Base-by-base conservation (phyloP, 2,329 filamentous ascomycete species). In the Thielaviopsis populi region DNA sequence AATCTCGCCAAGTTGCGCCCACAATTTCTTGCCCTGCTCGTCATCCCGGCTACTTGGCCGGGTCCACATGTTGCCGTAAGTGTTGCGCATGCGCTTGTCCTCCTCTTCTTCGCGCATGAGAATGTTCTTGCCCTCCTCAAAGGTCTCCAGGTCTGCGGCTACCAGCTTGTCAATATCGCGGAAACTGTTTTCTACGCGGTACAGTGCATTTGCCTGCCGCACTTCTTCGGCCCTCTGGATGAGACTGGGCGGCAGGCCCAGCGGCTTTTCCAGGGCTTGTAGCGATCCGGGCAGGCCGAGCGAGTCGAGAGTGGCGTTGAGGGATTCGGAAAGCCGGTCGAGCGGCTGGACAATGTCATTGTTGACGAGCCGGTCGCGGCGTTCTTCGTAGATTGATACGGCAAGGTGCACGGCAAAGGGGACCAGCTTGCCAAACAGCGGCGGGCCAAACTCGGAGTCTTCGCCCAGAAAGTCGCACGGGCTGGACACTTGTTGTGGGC, bases 371-470 rank as follows among this genome's bases (percentile, higher is more conserved):
- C 91, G 83, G 72, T 99, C 91, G 65, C 91, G 82, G 15, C 91
- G 83, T 71, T 97, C 91, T 63, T 91, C 91, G 71, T 99, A 99
- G 41, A 97, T 96, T 59, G 90, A 96, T 1, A 91, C 89, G 7
- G 94, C 94, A 59, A 97, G 83, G 70, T 99, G 94, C 0, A 97
- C 94, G 0, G 91, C 91, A 72, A 96, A 97, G 0, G 94, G 94
- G 0, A 99, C 94, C 1, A 99, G 80, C 69, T 92, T 94, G 1
- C 88, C 84, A 72, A 99, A 97, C 0, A 99, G 76, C 0, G 91
- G 88, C 24, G 85, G 85, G 0, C 94, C 92, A 69, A 96, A 87
- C 65, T 91, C 86, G 15, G 84, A 84, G 54, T 86, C 82, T 13
- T 94, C 87, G 1, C 91, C 90, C 3, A 99, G 79, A 72, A 88